Evolutionary conservation across 1,139 yeast genomes (phyloP), one percentile per base, ranked within the genome.

Genomic region (Suhomyces ambrosiae): DNA sequence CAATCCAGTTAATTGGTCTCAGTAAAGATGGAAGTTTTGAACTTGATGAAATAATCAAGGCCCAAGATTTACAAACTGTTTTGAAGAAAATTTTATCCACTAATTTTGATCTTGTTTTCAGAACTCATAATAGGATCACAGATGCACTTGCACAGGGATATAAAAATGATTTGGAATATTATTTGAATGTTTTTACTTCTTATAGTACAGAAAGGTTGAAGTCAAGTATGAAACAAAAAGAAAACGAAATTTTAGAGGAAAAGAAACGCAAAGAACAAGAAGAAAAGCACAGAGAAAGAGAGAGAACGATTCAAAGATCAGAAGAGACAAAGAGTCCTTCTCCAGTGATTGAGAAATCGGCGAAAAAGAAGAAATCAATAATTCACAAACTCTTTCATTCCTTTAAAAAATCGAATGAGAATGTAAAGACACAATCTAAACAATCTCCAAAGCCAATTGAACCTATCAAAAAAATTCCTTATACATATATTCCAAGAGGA

Each of bases 1-100:
- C 52, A n/a, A 45, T 70, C 16, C 61, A 60, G 32, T 44, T 70
- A 15, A 43, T 50, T 13, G 72, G 64, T 1, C 56, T 49, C 40
- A 63, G 56, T 35, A 53, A 64, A 35, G 44, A 44, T 16, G 53
- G 53, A 2, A 48, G 49, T 10, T 51, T 56, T 12, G 55, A 54
- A 13, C 42, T 62, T 3, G 56, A 59, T 37, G 64, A 61, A 24
- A 49, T 58, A 7, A 50, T 65, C 7, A 30, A 42, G 1, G 50
- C 54, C 2, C 43, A 41, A 2, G 50, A 60, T 3, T 56, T 69
- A 23, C 59, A 51, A 19, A 27, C 35, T 4, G 48, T 48, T 7
- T 46, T 68, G 27, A 48, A 50, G 32, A 58, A 52, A 7, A 52
- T 53, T 4, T 40, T 67, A 7, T 46, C 56, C 3, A 45, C 50